A percentile compares a stretch with the other conserved stretches of the same genome.
These are phyloP conservation scores for Eremothecium coryli DNA, from an alignment of 1,139 yeast species.

Conservation along the genomic window DNA sequence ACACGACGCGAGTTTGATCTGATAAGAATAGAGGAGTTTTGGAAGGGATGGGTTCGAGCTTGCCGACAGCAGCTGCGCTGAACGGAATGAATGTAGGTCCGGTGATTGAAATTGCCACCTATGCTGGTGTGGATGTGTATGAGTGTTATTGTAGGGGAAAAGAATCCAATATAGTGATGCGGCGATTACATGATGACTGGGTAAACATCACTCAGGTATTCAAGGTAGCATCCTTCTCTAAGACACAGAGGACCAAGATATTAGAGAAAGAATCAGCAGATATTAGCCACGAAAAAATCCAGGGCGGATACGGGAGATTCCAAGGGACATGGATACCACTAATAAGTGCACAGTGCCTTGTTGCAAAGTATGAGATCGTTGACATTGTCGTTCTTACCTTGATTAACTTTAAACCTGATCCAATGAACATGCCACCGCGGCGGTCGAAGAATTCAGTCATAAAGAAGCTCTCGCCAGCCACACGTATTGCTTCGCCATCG, in stretches of 20 bases:
- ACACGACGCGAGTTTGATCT: too few relatives aligned
- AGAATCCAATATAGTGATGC: constrained; percentile 41
- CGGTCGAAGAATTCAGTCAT: constrained; percentile 35
- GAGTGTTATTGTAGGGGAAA: constrained; percentile 39
- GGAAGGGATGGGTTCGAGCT: neutral
- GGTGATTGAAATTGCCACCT: constrained; percentile 28
- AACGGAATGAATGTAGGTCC: constrained; percentile 11
- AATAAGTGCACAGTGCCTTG: constrained; percentile 44
- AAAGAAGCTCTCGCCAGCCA: constrained; percentile 27
- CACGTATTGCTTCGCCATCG: constrained; percentile 26
- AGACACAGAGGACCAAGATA: constrained; percentile 75
- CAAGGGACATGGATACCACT: constrained; percentile 93
- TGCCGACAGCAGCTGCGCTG: neutral
- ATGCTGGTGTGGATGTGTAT: constrained; percentile 42
- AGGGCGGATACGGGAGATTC: constrained; percentile 90
- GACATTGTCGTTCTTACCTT: constrained; percentile 47
- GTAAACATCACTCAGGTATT: constrained; percentile 87
- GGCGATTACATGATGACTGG: constrained; percentile 71
- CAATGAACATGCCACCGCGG: constrained; percentile 42
- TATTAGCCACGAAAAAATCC: constrained; percentile 83
- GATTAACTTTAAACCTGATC: constrained; percentile 40
- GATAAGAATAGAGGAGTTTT: too few relatives aligned
- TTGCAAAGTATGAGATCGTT: constrained; percentile 44
- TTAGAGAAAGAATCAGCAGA: constrained; percentile 82
- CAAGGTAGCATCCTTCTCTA: constrained; percentile 79